A percentile compares a stretch with the other conserved stretches of the same genome.
phyloP scores from a whole-genome alignment of 495 filamentous ascomycete species.

The Hypoxylon trugodes region DNA sequence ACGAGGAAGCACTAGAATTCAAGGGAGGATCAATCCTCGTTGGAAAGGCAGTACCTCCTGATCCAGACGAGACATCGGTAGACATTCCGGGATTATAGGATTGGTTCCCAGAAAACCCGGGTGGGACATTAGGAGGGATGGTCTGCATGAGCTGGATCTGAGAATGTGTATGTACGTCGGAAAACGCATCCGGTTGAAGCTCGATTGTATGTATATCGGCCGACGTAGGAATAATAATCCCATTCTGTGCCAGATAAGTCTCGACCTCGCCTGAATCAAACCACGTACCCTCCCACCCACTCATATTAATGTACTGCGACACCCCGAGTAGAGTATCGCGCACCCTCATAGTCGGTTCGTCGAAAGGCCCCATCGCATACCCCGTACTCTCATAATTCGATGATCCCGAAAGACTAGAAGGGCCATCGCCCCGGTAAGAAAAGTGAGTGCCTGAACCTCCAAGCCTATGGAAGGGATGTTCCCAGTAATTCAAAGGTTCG shows the following conservation, averaged over 20 bases:
- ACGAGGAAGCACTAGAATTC: background rate
- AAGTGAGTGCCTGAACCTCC: conserved; percentile 76
- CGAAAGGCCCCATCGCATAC: conserved; percentile 54
- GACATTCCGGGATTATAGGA: conserved; percentile 1
- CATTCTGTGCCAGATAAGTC: conserved; percentile 68
- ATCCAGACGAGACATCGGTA: background rate
- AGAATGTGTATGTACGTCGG: conserved; percentile 23
- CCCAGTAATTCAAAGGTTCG: conserved; percentile 65
- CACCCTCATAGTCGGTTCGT: conserved; percentile 39
- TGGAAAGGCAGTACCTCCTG: conserved; percentile 2
- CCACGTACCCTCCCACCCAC: conserved; percentile 72
- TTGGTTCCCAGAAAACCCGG: background rate
- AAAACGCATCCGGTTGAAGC: conserved; percentile 49
- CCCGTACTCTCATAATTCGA: conserved; percentile 50
- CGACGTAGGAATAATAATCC: conserved; percentile 62
- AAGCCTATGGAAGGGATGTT: conserved; percentile 69
- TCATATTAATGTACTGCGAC: conserved; percentile 51
- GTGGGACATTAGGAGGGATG: conserved; percentile 4
- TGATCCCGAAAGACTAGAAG: conserved; percentile 44
- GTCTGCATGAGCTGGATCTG: conserved; percentile 14
- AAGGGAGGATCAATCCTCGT: background rate
- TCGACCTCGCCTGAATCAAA: conserved; percentile 79
- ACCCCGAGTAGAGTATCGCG: conserved; percentile 44
- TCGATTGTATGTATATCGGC: conserved; percentile 63
- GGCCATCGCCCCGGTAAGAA: conserved; percentile 16